Percentiles rank a stretch among this genome's conserved stretches.
phyloP scores from a whole-genome alignment of 306 rosid species.

The Purshia tridentata region DNA sequence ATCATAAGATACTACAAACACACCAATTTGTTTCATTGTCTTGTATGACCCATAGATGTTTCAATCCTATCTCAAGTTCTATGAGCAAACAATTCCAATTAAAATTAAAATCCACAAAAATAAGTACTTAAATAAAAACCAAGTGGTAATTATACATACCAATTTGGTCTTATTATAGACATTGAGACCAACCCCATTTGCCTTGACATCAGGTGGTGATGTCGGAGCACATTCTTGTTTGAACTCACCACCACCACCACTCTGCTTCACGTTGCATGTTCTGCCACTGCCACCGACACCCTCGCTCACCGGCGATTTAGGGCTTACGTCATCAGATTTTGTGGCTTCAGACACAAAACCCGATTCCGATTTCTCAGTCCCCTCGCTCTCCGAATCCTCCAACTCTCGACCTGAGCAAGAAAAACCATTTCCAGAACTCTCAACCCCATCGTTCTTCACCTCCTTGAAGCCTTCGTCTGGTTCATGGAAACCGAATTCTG shows the following conservation, averaged over 20 bases:
- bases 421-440: not conserved
- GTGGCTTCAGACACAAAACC: constrained; percentile 21
- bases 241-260: constrained; percentile 1
- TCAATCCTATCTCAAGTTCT: not conserved
- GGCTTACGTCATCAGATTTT: not conserved
- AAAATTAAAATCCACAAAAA: not conserved
- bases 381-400: not conserved
- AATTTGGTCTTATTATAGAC: not conserved
- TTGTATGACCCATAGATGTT: not conserved
- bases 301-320: not conserved
- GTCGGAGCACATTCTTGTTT: constrained; percentile 21
- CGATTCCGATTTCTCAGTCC: constrained; percentile 16
- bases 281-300: not conserved
- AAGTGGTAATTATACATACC: not conserved
- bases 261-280: constrained; percentile 6
- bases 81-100: not conserved
- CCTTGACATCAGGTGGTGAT: constrained; percentile 25
- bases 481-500: not conserved
- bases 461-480: not conserved
- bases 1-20: not conserved
- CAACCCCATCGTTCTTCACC: constrained; percentile 9
- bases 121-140: not conserved
- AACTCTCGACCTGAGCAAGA: not conserved
- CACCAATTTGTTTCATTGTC: not conserved
- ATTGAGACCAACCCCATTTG: not conserved